Evolutionary conservation across 768 basidiomycete species (phyloP).

Genomic region (Rhizopogon vulgaris): DNA sequence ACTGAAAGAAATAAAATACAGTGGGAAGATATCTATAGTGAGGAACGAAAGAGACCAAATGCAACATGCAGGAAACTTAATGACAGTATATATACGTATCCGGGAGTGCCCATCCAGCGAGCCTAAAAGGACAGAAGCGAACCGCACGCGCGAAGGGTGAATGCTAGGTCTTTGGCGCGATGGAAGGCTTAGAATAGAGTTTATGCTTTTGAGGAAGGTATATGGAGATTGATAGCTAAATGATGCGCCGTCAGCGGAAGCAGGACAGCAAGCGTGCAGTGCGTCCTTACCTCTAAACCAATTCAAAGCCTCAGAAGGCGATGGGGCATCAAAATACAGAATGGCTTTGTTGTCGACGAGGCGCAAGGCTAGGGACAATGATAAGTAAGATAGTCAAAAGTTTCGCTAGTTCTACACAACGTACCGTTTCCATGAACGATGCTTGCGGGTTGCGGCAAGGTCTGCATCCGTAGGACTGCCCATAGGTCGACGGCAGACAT

Average conservation of each 20-base stretch:
- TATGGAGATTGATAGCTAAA: slow-evolving; percentile 83
- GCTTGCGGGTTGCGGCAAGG: slow-evolving; percentile 82
- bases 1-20: slow-evolving; percentile 15
- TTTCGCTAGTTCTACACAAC: slow-evolving; percentile 6
- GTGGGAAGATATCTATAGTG: slow-evolving; percentile 21
- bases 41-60: slow-evolving; percentile 13
- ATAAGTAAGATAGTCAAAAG: not conserved
- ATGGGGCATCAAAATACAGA: slow-evolving; percentile 81
- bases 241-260: slow-evolving; percentile 1
- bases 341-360: slow-evolving; percentile 91
- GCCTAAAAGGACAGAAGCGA: slow-evolving; percentile 4
- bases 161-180: not conserved
- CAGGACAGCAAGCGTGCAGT: not conserved
- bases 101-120: slow-evolving; percentile 14
- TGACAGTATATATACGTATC: slow-evolving; percentile 31
- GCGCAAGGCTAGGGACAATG: slow-evolving; percentile 54
- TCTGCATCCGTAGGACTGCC: slow-evolving; percentile 96
- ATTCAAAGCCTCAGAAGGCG: slow-evolving; percentile 78
- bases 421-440: slow-evolving; percentile 83
- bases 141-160: not conserved
- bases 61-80: slow-evolving; percentile 25
- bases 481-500: slow-evolving; percentile 81
- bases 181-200: slow-evolving; percentile 13
- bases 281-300: slow-evolving; percentile 76
- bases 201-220: slow-evolving; percentile 75